A percentile compares a stretch with the other conserved stretches of the same genome.
Evolutionary conservation across 140 eudicot species (phyloP).

Genomic region (Bidens hawaiensis): DNA sequence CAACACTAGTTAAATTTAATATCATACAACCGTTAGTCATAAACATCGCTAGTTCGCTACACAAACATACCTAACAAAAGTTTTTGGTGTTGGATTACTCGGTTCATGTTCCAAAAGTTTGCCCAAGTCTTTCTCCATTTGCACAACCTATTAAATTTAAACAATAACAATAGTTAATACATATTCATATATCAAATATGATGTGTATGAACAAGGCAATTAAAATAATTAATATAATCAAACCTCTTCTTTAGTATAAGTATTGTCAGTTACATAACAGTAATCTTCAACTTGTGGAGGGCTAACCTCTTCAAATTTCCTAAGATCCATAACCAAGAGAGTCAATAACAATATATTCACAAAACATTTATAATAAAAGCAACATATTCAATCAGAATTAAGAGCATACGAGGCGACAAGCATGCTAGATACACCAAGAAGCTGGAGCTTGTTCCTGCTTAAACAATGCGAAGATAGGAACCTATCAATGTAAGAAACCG

Average conservation of each 20-base stretch:
- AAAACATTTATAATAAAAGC: background rate
- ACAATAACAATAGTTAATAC: background rate
- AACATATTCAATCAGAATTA: background rate
- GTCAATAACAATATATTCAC: background rate
- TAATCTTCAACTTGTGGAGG: slow-evolving; percentile 76
- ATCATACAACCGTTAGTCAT: background rate
- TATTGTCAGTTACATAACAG: slow-evolving; percentile 76
- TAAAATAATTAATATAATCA: slow-evolving; percentile 5
- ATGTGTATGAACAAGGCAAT: background rate
- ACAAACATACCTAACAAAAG: slow-evolving; percentile 60
- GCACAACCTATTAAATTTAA: slow-evolving; percentile 41
- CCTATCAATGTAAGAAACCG: slow-evolving; percentile 61
- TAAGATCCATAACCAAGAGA: slow-evolving; percentile 12
- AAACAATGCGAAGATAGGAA: slow-evolving; percentile 47
- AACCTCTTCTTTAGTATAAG: slow-evolving; percentile 70
- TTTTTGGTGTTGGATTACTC: slow-evolving; percentile 63
- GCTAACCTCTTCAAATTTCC: slow-evolving; percentile 75
- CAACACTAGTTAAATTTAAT: background rate
- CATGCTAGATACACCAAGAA: slow-evolving; percentile 87
- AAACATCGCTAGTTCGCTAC: background rate
- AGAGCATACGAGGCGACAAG: slow-evolving; percentile 79
- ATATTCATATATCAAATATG: background rate
- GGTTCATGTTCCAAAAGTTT: slow-evolving; percentile 43
- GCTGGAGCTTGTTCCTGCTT: slow-evolving; percentile 66
- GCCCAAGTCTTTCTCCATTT: slow-evolving; percentile 61